Evolutionary conservation across 371 early-diverging fungal genomes (phyloP).

Genomic region (Zancudomyces culisetae): DNA sequence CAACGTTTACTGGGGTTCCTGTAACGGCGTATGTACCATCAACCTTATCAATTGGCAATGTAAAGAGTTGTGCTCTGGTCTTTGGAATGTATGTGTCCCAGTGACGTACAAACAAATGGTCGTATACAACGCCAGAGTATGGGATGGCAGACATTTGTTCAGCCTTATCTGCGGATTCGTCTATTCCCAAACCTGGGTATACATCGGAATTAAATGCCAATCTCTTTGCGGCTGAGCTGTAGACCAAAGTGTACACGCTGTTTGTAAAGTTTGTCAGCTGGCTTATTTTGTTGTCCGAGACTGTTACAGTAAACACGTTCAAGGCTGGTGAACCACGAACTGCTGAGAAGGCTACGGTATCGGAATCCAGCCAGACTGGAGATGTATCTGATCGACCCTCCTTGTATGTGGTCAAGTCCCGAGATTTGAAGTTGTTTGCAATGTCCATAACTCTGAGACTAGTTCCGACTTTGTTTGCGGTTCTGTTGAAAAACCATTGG

Average conservation of each 20-base stretch:
- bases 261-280: not conserved
- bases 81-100: slow-evolving; percentile 17
- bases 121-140: slow-evolving; percentile 12
- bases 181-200: slow-evolving; percentile 10
- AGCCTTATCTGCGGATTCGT: slow-evolving; percentile 5
- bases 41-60: slow-evolving; percentile 1
- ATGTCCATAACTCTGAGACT: not conserved
- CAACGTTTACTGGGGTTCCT: not conserved
- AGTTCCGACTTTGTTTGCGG: not conserved
- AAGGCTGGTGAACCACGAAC: not conserved
- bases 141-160: slow-evolving; percentile 2
- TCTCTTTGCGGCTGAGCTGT: slow-evolving; percentile 1
- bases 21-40: not conserved
- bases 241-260: slow-evolving; percentile 7
- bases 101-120: slow-evolving; percentile 18
- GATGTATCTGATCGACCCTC: not conserved
- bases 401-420: not conserved
- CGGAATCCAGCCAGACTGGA: not conserved
- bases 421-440: not conserved
- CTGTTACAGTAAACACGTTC: not conserved
- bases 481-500: not conserved
- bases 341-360: not conserved
- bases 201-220: slow-evolving; percentile 10
- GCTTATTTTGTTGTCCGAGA: not conserved
- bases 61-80: slow-evolving; percentile 13